Evolutionary conservation across 2,329 filamentous ascomycete species (phyloP), one percentile per base, ranked within the genome.

Genomic region (Cladosporium sp.): DNA sequence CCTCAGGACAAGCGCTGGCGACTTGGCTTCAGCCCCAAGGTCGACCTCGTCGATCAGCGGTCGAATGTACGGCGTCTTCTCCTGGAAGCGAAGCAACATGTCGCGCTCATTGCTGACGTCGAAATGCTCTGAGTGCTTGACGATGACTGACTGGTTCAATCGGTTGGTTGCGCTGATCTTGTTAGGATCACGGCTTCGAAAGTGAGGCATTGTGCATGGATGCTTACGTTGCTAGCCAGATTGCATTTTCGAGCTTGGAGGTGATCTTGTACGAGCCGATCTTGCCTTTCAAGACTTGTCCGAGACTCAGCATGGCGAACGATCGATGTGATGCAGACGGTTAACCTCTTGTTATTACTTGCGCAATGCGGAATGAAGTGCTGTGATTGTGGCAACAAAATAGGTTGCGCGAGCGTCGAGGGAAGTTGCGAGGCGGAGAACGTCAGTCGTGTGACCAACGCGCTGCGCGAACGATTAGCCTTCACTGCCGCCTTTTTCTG

Each of bases 41-140:
- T 46, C 32, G 3, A 56, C 18, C 9, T 56, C 35, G 31, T 56
- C 54, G 16, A 56, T 19, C 13, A 56, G 16, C 14, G 50, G 54
- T 3, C 54, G 45, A 41, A 54, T 46, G 18, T 54, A 50, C 10
- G 33, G 51, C 4, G 54, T 46, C 3, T 28, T 42, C 9, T 9
- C 11, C 8, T 56, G 51, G 16, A 54, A 53, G 16, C 46, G 54
- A n/a, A 18, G 31, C 28, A 50, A 45, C 1, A 49, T 37, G 35
- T 53, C 42, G 3, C 50, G 54, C 32, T 56, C 54, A 19, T 37
- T 46, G 11, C 41, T 18, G 9, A 54, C n/a, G 5, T 46, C 42
- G 11, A 10, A 46, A 14, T 53, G 50, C 13, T 53, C 42, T 3
- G 28, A 35, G 16, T 28, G 28, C 16, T 56, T 56, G 45, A 56